phyloP scores from a whole-genome alignment of 371 early-diverging fungal species.

The Rhizopus arrhizus region DNA sequence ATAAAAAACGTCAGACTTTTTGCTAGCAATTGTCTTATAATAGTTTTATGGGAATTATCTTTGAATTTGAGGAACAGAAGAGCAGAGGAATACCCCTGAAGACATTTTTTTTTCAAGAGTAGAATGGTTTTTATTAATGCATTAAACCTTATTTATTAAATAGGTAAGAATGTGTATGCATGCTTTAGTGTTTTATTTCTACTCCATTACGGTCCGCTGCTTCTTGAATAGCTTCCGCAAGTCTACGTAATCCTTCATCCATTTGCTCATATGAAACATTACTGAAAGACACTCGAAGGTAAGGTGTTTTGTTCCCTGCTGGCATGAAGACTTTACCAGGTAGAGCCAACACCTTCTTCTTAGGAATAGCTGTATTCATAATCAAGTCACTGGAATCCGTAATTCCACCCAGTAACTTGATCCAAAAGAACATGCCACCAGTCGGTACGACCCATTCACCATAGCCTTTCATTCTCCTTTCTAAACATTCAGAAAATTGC shows the following conservation, averaged over 20 bases:
- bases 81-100: too few relatives aligned
- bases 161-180: too few relatives aligned
- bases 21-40: too few relatives aligned
- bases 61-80: too few relatives aligned
- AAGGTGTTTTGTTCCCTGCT: conserved; percentile 25
- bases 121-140: too few relatives aligned
- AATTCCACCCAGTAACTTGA: conserved; percentile 64
- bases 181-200: background rate
- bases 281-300: conserved; percentile 67
- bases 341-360: conserved; percentile 72
- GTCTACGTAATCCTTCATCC: conserved; percentile 61
- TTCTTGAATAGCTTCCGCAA: conserved; percentile 47
- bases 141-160: too few relatives aligned
- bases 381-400: conserved; percentile 68
- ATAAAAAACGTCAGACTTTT: too few relatives aligned
- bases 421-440: conserved; percentile 87
- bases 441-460: conserved; percentile 73
- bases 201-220: conserved; percentile 6
- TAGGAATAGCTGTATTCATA: conserved; percentile 65
- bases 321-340: conserved; percentile 62
- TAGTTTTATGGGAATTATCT: too few relatives aligned
- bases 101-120: too few relatives aligned
- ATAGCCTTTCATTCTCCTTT: conserved; percentile 59
- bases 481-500: conserved; percentile 56
- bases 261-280: conserved; percentile 65